Conservation (phyloP, 148 eudicot species). For the Amaranthus hypochondriacus region DNA sequence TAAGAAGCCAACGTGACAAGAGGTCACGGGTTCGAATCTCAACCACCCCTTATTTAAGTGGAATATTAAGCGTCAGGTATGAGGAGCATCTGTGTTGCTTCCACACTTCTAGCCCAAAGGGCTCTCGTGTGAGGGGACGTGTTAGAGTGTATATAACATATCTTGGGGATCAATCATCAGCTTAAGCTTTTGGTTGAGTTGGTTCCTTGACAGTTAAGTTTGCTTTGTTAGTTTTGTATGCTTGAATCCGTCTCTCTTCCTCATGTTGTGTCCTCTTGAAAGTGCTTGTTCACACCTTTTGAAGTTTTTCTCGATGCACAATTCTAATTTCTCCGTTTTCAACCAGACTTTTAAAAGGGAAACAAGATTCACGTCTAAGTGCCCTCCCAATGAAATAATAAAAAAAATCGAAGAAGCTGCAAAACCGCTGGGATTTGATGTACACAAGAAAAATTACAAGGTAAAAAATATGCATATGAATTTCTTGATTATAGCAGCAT, state of each 20-base stretch:
- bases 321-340: background rate
- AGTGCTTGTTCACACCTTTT: background rate
- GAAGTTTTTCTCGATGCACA: background rate
- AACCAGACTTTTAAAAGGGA: constrained; percentile 78
- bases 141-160: too few relatives aligned
- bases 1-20: too few relatives aligned
- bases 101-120: too few relatives aligned
- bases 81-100: too few relatives aligned
- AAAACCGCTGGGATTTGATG: constrained; percentile 93
- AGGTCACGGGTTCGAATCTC: too few relatives aligned
- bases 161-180: too few relatives aligned
- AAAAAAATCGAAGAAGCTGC: constrained; percentile 94
- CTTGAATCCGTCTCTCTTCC: background rate
- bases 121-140: too few relatives aligned
- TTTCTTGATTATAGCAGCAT: background rate
- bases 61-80: too few relatives aligned
- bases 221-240: background rate
- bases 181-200: too few relatives aligned
- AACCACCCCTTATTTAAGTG: too few relatives aligned
- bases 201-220: background rate
- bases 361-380: constrained; percentile 87
- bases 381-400: constrained; percentile 77
- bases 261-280: background rate
- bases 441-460: constrained; percentile 89
- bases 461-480: constrained; percentile 25